Conservation (phyloP, 176 grass and related monocot genomes). For the Oryza glumipatula region DNA sequence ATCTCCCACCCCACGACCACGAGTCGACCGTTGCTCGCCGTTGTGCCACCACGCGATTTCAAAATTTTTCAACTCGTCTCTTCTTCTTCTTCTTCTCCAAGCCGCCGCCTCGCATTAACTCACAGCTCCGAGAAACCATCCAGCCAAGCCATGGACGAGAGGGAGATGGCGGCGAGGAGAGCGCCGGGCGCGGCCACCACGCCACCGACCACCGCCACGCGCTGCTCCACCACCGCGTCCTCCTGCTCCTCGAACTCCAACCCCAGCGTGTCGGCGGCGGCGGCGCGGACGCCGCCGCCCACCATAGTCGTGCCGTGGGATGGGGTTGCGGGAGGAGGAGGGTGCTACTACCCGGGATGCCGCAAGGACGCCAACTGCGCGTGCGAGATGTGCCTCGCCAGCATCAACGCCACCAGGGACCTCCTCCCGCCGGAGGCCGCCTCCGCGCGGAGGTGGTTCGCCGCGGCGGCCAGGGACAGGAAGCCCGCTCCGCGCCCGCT, state of each 20-base stretch:
- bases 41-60: conserved; percentile 48
- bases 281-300: conserved; percentile 23
- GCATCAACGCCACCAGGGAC: conserved; percentile 88
- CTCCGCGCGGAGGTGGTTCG: conserved; percentile 53
- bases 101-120: not conserved
- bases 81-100: not conserved
- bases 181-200: conserved; percentile 23
- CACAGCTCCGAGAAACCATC: not conserved
- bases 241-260: conserved; percentile 54
- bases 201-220: conserved; percentile 31
- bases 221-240: conserved; percentile 47
- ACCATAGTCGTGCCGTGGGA: conserved; percentile 31
- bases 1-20: not conserved
- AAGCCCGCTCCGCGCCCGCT: conserved; percentile 12
- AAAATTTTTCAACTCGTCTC: conserved; percentile 46
- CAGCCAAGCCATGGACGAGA: conserved; percentile 50
- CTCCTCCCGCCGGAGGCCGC: conserved; percentile 56
- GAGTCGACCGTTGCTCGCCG: conserved; percentile 48
- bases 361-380: conserved; percentile 90
- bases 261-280: not conserved
- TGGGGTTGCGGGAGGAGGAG: conserved; percentile 15
- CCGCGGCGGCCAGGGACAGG: conserved; percentile 18
- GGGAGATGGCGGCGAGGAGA: conserved; percentile 36
- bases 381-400: conserved; percentile 89
- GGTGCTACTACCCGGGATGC: conserved; percentile 71